Evolutionary conservation across 495 filamentous ascomycete genomes (phyloP), one percentile per base, ranked within the genome.

Genomic region (Xylaria acuta): DNA sequence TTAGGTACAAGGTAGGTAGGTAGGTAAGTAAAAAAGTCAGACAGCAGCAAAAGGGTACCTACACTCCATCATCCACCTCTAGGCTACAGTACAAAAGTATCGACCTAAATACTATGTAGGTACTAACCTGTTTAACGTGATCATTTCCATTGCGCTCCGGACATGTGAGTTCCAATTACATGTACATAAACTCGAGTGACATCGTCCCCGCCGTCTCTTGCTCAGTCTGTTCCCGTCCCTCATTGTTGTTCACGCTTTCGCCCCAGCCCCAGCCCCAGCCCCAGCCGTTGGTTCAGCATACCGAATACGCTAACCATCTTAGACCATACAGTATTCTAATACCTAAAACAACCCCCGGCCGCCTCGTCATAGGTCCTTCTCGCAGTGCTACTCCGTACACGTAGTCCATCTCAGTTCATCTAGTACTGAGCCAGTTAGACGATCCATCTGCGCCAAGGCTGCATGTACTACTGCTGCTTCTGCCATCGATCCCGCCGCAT

Each of bases 361-460:
- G 64, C 45, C 64, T 56, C 64, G 45, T 67, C 47, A 58, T 68
- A 68, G 45, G 22, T 32, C 18, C 53, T 30, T 3, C 30, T n/a
- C 32, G 56, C 56, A 20, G 32, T 34, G 56, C 30, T 60, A 40
- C 58, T n/a, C 41, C 63, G 63, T 65, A 25, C 60, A 64, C 60
- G 60, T 63, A 40, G 34, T 63, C 22, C 25, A 32, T 14, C 12
- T 16, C 32, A 30, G 5, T 32, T 12, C 12, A 2, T 64, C 77
- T 79, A 79, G 74, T 75, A 75, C 77, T 43, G 74, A 79, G 47
- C 64, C 22, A 75, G 77, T 76, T 79, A 79, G 75, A 71, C 66
- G 60, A 53, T 53, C 59, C 63, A 47, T 64, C 73, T 75, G 67
- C 63, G 75, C 77, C 75, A 77, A 79, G 77, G 32, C 64, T 75